phyloP scores from a whole-genome alignment of 768 basidiomycete species.

The Lentinus brumalis region DNA sequence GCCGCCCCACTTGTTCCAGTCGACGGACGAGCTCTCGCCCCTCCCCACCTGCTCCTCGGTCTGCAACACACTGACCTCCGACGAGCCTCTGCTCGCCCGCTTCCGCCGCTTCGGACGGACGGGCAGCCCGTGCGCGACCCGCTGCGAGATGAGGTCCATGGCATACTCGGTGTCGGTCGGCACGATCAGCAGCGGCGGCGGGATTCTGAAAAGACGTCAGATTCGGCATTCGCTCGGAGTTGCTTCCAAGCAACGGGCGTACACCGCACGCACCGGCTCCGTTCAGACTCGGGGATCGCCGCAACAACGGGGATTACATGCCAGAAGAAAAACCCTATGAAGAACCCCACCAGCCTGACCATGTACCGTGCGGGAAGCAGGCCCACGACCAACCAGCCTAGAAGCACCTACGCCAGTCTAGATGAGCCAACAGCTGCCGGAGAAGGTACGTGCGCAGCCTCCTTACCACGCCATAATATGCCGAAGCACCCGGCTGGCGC shows the following conservation, averaged over 20 bases:
- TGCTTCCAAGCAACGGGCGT: background rate
- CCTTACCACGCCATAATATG: constrained; percentile 49
- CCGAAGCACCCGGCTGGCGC: constrained; percentile 56
- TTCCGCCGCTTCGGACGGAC: constrained; percentile 36
- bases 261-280: constrained; percentile 50
- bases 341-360: constrained; percentile 47
- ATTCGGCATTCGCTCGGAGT: background rate
- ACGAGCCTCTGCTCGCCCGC: background rate
- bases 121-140: constrained; percentile 56
- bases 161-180: constrained; percentile 74
- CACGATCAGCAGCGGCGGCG: constrained; percentile 46
- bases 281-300: constrained; percentile 48
- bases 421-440: constrained; percentile 5
- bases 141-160: constrained; percentile 65
- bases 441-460: background rate
- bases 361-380: constrained; percentile 53
- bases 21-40: constrained; percentile 29
- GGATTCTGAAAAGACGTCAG: constrained; percentile 27
- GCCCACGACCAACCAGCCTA: constrained; percentile 41
- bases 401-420: constrained; percentile 37
- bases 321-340: constrained; percentile 60
- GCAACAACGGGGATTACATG: constrained; percentile 59
- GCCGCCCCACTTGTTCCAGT: constrained; percentile 62
- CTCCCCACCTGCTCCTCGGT: background rate
- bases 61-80: background rate